Evolutionary conservation across 1,284 basidiomycete genomes (phyloP).

Genomic region (Porogramme epimiltina): DNA sequence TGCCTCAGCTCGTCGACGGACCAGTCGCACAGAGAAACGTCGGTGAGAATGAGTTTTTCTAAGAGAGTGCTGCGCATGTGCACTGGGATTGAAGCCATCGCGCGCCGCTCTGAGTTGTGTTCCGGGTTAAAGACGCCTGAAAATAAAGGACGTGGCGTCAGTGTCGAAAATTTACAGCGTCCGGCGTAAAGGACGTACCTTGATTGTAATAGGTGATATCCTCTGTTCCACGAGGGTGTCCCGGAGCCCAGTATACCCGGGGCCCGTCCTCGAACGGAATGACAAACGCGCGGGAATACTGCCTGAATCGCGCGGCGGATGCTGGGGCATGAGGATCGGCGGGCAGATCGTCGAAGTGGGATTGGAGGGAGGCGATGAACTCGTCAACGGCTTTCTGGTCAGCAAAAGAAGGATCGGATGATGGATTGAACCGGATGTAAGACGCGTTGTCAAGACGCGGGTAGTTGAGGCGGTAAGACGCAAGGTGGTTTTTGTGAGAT

Average conservation of each 20-base stretch:
- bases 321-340: background rate
- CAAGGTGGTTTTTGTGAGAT: too few species aligned
- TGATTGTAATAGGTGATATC: constrained; percentile 6
- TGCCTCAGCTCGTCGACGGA: constrained; percentile 5
- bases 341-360: background rate
- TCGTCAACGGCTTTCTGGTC: background rate
- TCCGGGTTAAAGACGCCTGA: constrained; percentile 4
- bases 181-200: background rate
- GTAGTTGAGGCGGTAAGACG: background rate
- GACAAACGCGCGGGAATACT: constrained; percentile 2
- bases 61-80: background rate
- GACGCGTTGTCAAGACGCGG: background rate
- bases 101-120: constrained; percentile 1
- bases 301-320: background rate
- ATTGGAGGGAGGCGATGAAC: background rate
- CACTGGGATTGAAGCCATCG: background rate
- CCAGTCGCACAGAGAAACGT: constrained; percentile 5
- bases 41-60: constrained; percentile 2
- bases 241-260: constrained; percentile 2
- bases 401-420: background rate
- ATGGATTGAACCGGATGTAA: background rate
- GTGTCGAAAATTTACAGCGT: too few species aligned
- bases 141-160: too few species aligned
- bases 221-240: background rate
- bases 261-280: constrained; percentile 3